These are phyloP conservation scores for Serendipita sp. DNA, from an alignment of 768 basidiomycete species.

Conservation along the genomic window DNA sequence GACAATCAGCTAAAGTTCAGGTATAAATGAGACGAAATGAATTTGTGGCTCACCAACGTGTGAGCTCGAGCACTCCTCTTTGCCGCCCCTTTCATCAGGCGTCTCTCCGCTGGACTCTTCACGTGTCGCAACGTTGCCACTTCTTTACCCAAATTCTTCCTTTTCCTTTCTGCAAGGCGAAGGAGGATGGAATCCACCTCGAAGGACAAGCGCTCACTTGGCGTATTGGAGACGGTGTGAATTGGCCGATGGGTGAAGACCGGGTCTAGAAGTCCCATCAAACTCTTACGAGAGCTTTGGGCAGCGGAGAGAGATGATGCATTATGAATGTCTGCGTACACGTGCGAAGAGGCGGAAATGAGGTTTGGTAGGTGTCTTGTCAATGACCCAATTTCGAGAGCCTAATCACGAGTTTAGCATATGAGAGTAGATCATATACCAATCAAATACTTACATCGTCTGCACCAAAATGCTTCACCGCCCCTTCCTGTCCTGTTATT, in stretches of 20 bases:
- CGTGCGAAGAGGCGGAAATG: too few relatives aligned
- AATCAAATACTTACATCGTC: conserved; percentile 33
- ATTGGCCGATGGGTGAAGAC: too few relatives aligned
- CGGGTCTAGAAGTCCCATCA: too few relatives aligned
- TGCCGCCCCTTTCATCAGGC: conserved; percentile 68
- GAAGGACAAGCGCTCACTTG: background rate
- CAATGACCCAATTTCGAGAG: too few relatives aligned
- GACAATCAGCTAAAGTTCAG: background rate
- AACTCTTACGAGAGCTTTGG: too few relatives aligned
- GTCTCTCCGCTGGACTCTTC: conserved; percentile 65
- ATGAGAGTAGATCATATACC: too few relatives aligned
- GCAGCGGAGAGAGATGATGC: too few relatives aligned
- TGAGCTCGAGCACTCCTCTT: conserved; percentile 78
- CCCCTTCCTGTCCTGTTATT: conserved; percentile 51
- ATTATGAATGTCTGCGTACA: too few relatives aligned
- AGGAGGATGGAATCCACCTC: conserved; percentile 34
- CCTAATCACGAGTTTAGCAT: too few relatives aligned
- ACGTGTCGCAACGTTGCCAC: conserved; percentile 55
- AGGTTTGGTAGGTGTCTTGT: too few relatives aligned
- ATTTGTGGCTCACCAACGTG: conserved; percentile 41
- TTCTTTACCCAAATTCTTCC: conserved; percentile 42
- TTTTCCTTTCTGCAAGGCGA: conserved; percentile 30
- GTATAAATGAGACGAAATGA: background rate
- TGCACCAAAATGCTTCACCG: conserved; percentile 51
- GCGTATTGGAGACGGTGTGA: too few relatives aligned